These are phyloP conservation scores for Acacia crassicarpa DNA, from an alignment of 306 rosid genomes.

Conservation along the genomic window DNA sequence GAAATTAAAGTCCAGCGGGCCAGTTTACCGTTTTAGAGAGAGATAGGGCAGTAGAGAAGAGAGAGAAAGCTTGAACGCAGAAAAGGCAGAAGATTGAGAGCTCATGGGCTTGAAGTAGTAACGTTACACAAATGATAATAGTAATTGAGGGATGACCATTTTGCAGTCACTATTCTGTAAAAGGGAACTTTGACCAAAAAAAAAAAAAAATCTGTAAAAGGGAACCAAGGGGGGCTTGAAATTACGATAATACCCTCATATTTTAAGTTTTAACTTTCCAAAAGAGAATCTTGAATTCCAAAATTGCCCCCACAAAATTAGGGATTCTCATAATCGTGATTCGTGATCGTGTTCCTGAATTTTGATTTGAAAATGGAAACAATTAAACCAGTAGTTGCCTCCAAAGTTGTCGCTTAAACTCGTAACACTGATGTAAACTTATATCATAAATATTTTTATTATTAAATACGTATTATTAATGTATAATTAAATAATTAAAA, in stretches of 20 bases:
- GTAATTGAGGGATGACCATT: not conserved
- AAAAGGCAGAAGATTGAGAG: constrained; percentile 8
- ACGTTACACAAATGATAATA: not conserved
- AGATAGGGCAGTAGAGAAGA: not conserved
- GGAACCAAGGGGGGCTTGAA: not conserved
- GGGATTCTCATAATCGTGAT: not conserved
- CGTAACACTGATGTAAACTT: too few species aligned
- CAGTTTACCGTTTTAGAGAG: constrained; percentile 30
- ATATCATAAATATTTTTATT: too few species aligned
- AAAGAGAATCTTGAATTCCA: not conserved
- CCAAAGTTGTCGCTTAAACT: too few species aligned
- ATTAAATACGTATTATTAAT: too few species aligned
- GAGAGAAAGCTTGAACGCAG: constrained; percentile 6
- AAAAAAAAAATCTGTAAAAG: too few species aligned
- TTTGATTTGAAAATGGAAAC: not conserved
- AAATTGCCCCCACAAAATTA: not conserved
- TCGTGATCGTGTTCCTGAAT: not conserved
- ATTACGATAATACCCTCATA: not conserved
- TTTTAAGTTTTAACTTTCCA: too few species aligned
- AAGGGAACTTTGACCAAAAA: too few species aligned
- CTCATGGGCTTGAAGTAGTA: not conserved
- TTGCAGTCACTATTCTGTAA: not conserved
- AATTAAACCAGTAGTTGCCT: not conserved
- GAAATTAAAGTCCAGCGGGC: constrained; percentile 42
- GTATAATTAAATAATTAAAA: too few species aligned